Conservation (phyloP, 1,284 basidiomycete genomes). For the Hymenochaete sp. region DNA sequence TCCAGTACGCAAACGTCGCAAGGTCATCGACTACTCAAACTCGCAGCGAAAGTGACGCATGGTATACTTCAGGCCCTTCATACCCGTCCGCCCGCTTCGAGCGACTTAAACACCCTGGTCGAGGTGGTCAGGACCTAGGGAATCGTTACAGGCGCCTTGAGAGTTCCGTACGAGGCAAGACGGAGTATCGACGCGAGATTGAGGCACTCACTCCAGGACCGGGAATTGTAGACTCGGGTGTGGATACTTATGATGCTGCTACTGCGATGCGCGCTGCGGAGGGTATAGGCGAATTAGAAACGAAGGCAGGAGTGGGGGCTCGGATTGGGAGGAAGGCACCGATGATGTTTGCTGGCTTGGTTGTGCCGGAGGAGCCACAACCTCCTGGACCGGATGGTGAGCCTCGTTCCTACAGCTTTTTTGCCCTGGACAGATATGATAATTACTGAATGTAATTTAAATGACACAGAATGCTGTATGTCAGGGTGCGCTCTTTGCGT, state of each 20-base stretch:
- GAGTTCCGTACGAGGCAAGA: slow-evolving; percentile 40
- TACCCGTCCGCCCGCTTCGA: not conserved
- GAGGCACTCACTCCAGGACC: slow-evolving; percentile 16
- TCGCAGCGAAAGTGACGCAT: no score
- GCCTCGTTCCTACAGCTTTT: slow-evolving; percentile 16
- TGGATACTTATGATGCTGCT: not conserved
- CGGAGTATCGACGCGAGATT: slow-evolving; percentile 29
- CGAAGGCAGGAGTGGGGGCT: not conserved
- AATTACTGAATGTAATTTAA: not conserved
- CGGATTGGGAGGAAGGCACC: slow-evolving; percentile 13
- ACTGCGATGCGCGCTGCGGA: not conserved
- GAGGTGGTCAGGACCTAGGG: slow-evolving; percentile 42
- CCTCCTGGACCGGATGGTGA: slow-evolving; percentile 58
- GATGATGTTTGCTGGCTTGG: slow-evolving; percentile 43
- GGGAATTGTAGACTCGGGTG: not conserved
- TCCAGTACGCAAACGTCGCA: no score
- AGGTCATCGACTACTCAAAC: no score
- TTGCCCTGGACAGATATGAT: not conserved
- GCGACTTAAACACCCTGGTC: slow-evolving; percentile 16
- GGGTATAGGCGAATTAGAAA: not conserved
- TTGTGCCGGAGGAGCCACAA: slow-evolving; percentile 50
- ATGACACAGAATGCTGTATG: slow-evolving; percentile 76
- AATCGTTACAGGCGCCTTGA: slow-evolving; percentile 49
- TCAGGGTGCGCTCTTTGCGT: slow-evolving; percentile 86
- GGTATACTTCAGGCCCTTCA: not conserved